A percentile compares a stretch with the other conserved stretches of the same genome.
phyloP scores from a whole-genome alignment of 2,329 filamentous ascomycete species.

The Ascocoryne sarcoides region DNA sequence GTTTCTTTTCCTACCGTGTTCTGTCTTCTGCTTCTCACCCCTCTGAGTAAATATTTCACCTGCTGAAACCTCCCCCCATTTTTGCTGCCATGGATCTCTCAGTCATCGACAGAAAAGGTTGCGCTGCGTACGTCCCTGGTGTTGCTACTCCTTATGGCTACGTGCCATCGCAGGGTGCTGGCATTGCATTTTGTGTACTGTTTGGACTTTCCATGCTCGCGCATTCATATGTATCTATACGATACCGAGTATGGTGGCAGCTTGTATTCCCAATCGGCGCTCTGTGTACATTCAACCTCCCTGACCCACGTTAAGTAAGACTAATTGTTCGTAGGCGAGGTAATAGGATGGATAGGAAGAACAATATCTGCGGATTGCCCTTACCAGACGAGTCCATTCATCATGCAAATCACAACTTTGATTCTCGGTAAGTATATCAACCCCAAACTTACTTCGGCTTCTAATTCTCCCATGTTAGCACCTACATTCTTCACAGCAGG shows the following conservation, averaged over 20 bases:
- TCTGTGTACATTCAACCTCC: slow-evolving; percentile 18
- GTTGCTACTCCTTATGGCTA: slow-evolving; percentile 11
- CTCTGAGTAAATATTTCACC: too few species aligned
- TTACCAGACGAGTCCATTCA: slow-evolving; percentile 28
- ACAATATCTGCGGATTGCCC: slow-evolving; percentile 20
- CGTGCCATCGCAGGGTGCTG: slow-evolving; percentile 21
- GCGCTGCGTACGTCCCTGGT: not conserved
- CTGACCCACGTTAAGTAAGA: slow-evolving; percentile 11
- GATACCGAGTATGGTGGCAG: slow-evolving; percentile 40
- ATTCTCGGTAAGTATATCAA: slow-evolving; percentile 31
- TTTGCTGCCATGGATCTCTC: too few species aligned
- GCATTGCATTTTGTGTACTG: slow-evolving; percentile 37
- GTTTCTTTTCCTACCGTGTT: too few species aligned
- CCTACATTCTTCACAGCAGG: slow-evolving; percentile 46
- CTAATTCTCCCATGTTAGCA: slow-evolving; percentile 10
- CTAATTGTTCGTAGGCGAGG: slow-evolving; percentile 27
- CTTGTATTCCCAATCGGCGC: slow-evolving; percentile 37
- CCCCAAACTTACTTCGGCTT: not conserved
- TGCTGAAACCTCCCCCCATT: too few species aligned
- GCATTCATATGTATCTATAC: slow-evolving; percentile 35
- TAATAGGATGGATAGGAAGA: slow-evolving; percentile 30
- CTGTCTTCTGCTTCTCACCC: too few species aligned
- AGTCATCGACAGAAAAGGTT: slow-evolving; percentile 3
- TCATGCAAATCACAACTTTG: slow-evolving; percentile 34
- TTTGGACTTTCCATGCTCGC: slow-evolving; percentile 34